Conservation (phyloP, 2,329 filamentous ascomycete genomes). For the Fusarium tuaranense region DNA sequence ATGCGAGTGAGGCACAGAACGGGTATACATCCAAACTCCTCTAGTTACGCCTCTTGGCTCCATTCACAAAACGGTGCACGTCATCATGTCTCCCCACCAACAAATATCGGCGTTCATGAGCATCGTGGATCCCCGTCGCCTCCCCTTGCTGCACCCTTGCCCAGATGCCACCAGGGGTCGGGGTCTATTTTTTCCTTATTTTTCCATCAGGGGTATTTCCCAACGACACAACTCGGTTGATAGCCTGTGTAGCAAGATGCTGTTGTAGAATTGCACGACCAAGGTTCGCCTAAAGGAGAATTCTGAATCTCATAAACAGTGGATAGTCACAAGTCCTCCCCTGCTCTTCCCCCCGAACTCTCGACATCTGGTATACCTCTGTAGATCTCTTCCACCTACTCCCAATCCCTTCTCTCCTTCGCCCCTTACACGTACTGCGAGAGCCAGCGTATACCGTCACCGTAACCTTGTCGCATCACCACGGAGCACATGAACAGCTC, state of each 20-base stretch:
- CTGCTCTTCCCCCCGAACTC: conserved; percentile 28
- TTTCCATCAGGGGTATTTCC: conserved; percentile 9
- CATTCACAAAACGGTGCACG: not conserved
- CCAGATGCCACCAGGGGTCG: conserved; percentile 12
- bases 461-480: conserved; percentile 97
- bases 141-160: conserved; percentile 28
- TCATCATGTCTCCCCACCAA: conserved; percentile 20
- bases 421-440: conserved; percentile 84
- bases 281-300: conserved; percentile 51
- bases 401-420: conserved; percentile 2
- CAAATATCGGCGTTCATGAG: conserved; percentile 17
- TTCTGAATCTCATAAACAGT: conserved; percentile 50
- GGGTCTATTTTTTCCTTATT: conserved; percentile 20
- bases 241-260: conserved; percentile 22
- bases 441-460: conserved; percentile 91
- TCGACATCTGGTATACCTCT: conserved; percentile 37
- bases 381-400: conserved; percentile 12
- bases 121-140: conserved; percentile 10
- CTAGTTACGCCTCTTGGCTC: conserved; percentile 9
- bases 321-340: conserved; percentile 39
- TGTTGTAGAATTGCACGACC: conserved; percentile 49
- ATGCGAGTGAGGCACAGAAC: conserved; percentile 1
- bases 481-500: conserved; percentile 99
- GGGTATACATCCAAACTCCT: not conserved
- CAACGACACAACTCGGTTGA: not conserved